These are phyloP conservation scores for Teratosphaeria viscida DNA, from an alignment of 2,329 filamentous ascomycete species.

Conservation along the genomic window DNA sequence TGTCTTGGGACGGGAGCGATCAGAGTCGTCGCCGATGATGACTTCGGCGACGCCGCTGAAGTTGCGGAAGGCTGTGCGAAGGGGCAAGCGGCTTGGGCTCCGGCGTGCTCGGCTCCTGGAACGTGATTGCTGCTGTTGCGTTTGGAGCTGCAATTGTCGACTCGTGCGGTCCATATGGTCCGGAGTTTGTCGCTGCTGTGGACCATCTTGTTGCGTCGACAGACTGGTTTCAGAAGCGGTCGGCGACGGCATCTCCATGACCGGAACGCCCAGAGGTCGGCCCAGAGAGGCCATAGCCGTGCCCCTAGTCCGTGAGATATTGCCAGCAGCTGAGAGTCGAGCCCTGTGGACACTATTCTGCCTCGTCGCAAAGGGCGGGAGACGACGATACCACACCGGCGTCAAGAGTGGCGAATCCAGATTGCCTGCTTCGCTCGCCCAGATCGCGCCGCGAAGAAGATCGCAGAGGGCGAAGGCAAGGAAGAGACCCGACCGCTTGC, in stretches of 20 bases:
- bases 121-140: neutral
- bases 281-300: conserved; percentile 15
- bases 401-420: conserved; percentile 20
- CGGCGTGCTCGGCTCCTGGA: conserved; percentile 3
- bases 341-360: neutral
- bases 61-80: conserved; percentile 29
- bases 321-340: conserved; percentile 1
- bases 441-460: neutral
- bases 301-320: conserved; percentile 4
- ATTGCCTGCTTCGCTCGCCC: conserved; percentile 3
- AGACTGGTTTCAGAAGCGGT: conserved; percentile 15
- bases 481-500: neutral
- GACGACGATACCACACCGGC: conserved; percentile 22
- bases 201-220: conserved; percentile 11
- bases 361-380: conserved; percentile 7
- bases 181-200: neutral
- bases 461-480: neutral
- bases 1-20: conserved; percentile 19
- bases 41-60: conserved; percentile 31
- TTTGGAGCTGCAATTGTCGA: conserved; percentile 1
- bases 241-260: conserved; percentile 21
- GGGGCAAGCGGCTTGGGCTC: conserved; percentile 20
- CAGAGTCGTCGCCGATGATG: conserved; percentile 27
- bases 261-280: conserved; percentile 13
- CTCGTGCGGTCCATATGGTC: neutral